Evolutionary conservation across 768 basidiomycete genomes (phyloP), one percentile per base, ranked within the genome.

Genomic region (Phallus indusiatus): DNA sequence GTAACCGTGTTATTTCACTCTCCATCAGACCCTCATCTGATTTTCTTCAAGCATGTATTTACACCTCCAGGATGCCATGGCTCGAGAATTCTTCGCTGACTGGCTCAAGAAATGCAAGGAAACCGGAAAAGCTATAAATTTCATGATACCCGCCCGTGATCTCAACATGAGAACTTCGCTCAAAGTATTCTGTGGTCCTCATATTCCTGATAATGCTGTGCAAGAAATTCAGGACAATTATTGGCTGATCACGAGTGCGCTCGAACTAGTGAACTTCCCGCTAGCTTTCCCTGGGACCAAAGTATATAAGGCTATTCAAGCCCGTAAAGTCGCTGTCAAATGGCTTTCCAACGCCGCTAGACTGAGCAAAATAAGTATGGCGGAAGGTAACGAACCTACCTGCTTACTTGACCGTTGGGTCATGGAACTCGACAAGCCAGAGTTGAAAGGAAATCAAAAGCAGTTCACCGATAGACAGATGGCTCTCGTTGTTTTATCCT

Each of bases 221-320:
- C 68, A 73, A 16, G 90, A 92, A 68, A 94, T 99, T 69, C 87
- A 81, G 68, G 85, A 90, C 64, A 93, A 92, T 69, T 98, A 98
- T 75, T 98, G 95, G 95, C 78, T 79, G 60, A 96, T 99, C 73
- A 98, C 96, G 7, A 76, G 83, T 65, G 91, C 96, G 2, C 86
- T 99, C 47, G 92, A 99, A 70, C 87, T 99, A 56, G 96, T 99
- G 77, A 99, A 99, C 77, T 98, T 99, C 77, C 96, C 96, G 16
- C 74, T 98, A 61, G 85, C 95, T 16, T 67, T 96, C 37, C 96
- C 96, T 18, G 96, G 96, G 28, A 98, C 96, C 42, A 98, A 98
- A 70, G 84, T 98, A 56, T 98, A 88, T 74, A 88, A 84, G 64
- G 96, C 95, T 2, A 86, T 93, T 64, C 85, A 94, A 71, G 88